phyloP scores from a whole-genome alignment of 805 yeast genomes.

The Naumovozyma dairenensis region DNA sequence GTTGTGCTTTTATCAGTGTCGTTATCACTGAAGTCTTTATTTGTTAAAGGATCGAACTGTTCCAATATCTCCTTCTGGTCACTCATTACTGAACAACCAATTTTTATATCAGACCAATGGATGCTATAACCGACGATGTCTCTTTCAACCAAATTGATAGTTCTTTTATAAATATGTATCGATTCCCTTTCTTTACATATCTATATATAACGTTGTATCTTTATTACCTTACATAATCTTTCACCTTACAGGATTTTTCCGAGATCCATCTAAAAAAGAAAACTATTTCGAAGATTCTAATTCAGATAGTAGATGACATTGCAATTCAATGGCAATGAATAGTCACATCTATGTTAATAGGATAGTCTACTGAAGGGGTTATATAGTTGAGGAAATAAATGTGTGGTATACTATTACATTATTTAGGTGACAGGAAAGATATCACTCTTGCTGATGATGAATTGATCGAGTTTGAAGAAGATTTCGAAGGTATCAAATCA shows the following conservation, averaged over 20 bases:
- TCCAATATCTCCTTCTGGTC: constrained; percentile 3
- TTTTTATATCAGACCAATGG: not conserved
- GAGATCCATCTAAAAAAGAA: too few relatives aligned
- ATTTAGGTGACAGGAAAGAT: constrained; percentile 5
- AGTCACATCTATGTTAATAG: not conserved
- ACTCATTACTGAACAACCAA: not conserved
- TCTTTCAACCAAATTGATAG: too few relatives aligned
- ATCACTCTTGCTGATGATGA: constrained; percentile 5
- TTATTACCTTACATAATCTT: too few relatives aligned
- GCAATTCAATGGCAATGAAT: not conserved
- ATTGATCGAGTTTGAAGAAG: constrained; percentile 14
- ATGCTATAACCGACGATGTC: not conserved
- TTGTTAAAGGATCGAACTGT: constrained; percentile 10
- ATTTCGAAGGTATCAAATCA: not conserved
- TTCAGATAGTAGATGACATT: not conserved
- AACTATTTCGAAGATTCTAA: too few relatives aligned
- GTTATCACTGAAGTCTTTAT: too few relatives aligned
- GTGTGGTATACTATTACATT: constrained; percentile 49
- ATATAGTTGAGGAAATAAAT: constrained; percentile 21
- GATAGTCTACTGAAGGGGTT: not conserved
- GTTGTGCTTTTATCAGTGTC: not conserved
- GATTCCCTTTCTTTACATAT: too few relatives aligned
- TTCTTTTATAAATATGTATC: too few relatives aligned
- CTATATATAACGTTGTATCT: too few relatives aligned
- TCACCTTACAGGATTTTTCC: too few relatives aligned